A percentile compares a stretch with the other conserved stretches of the same genome.
Evolutionary conservation across 2,329 filamentous ascomycete genomes (phyloP).

Genomic region (Penicillium rolfsii): DNA sequence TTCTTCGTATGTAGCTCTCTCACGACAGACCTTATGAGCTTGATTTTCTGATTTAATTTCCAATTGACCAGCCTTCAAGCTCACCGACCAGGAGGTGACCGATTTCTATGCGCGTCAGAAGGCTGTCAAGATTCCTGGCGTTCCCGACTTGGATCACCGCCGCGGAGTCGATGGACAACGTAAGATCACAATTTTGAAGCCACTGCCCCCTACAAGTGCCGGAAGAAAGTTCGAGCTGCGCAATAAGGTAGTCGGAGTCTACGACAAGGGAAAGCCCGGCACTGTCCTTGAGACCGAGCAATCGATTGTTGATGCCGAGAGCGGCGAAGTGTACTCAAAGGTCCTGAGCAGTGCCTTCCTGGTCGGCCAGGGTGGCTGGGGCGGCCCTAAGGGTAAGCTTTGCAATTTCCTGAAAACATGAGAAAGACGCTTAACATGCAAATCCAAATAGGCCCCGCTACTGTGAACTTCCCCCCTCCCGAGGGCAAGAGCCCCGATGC

Average conservation of each 20-base stretch:
- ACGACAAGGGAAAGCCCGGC: constrained; percentile 85
- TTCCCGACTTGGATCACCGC: constrained; percentile 74
- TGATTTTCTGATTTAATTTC: constrained; percentile 46
- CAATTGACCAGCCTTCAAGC: constrained; percentile 68
- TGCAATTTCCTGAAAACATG: not conserved
- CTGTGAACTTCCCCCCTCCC: constrained; percentile 76
- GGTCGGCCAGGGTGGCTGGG: constrained; percentile 81
- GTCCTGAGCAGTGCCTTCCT: constrained; percentile 75
- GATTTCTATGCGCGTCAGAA: constrained; percentile 79
- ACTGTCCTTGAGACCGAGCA: constrained; percentile 80
- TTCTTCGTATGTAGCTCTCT: constrained; percentile 64
- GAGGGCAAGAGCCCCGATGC: constrained; percentile 71
- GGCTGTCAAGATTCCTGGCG: constrained; percentile 69
- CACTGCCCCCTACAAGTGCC: constrained; percentile 70
- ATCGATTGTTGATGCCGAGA: constrained; percentile 70
- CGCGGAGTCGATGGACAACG: constrained; percentile 84
- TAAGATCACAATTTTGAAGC: constrained; percentile 74
- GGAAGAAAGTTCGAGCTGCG: constrained; percentile 76
- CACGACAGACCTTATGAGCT: no score
- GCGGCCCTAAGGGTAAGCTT: constrained; percentile 76
- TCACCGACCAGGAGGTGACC: constrained; percentile 72
- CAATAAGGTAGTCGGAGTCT: constrained; percentile 78
- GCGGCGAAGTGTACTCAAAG: constrained; percentile 71
- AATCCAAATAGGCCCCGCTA: constrained; percentile 60
- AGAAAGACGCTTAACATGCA: constrained; percentile 5